These are phyloP conservation scores for Sugiyamaella lignohabitans DNA, from an alignment of 805 yeast genomes.

Conservation along the genomic window DNA sequence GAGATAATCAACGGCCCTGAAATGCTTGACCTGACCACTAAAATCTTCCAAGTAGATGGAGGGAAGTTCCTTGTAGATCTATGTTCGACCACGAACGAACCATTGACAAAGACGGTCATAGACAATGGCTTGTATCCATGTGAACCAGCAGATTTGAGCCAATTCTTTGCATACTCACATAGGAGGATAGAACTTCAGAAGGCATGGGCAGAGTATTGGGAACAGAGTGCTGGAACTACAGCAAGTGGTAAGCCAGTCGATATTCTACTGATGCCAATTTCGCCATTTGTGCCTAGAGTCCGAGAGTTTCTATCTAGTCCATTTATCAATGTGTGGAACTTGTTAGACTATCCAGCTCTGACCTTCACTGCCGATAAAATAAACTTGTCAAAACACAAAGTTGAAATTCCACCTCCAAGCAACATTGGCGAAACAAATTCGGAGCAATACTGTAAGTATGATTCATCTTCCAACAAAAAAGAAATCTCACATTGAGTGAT, in stretches of 20 bases:
- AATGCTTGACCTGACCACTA: constrained; percentile 24
- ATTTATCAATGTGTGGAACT: constrained; percentile 5
- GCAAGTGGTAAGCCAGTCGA: constrained; percentile 30
- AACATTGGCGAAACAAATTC: constrained; percentile 6
- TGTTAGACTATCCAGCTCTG: constrained; percentile 4
- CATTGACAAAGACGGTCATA: constrained; percentile 34
- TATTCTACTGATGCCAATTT: constrained; percentile 42
- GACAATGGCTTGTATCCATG: constrained; percentile 24
- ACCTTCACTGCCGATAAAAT: constrained; percentile 23
- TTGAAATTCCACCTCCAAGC: constrained; percentile 11
- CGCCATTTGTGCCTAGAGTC: constrained; percentile 30
- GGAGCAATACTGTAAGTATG: background rate
- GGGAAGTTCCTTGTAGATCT: constrained; percentile 49
- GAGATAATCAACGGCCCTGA: constrained; percentile 22
- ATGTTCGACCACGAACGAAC: constrained; percentile 63
- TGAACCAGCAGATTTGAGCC: constrained; percentile 16
- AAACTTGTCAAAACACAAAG: constrained; percentile 38
- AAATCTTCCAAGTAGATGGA: constrained; percentile 47
- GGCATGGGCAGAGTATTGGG: constrained; percentile 40
- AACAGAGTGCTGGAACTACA: constrained; percentile 26
- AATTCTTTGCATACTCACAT: constrained; percentile 7
- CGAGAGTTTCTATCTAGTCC: constrained; percentile 4
- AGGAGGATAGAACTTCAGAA: constrained; percentile 26
- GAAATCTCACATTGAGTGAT: background rate
- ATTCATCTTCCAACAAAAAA: no score